phyloP scores from a whole-genome alignment of 495 filamentous ascomycete species.

The Penicillium atrosanguineum region DNA sequence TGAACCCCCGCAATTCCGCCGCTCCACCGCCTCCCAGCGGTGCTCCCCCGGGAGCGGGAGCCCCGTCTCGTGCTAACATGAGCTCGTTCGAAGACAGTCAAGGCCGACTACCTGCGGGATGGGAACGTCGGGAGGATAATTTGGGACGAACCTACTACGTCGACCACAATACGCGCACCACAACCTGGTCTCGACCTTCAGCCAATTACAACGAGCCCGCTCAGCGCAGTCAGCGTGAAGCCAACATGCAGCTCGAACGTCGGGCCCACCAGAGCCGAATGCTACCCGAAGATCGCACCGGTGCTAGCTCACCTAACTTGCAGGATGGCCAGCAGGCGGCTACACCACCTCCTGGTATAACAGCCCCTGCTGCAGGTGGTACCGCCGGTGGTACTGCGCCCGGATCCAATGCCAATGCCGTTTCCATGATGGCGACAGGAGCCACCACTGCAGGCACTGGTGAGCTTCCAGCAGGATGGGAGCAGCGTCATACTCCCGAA shows the following conservation, averaged over 20 bases:
- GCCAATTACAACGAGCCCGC: slow-evolving; percentile 75
- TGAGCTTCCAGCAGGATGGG: slow-evolving; percentile 94
- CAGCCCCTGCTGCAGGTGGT: background rate
- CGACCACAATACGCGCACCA: slow-evolving; percentile 95
- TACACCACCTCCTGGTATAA: slow-evolving; percentile 43
- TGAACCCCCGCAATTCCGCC: slow-evolving; percentile 40
- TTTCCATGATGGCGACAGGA: slow-evolving; percentile 90
- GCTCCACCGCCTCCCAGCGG: slow-evolving; percentile 36
- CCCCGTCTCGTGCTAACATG: slow-evolving; percentile 53
- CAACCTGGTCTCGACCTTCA: slow-evolving; percentile 90
- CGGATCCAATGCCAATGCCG: slow-evolving; percentile 50
- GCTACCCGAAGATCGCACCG: slow-evolving; percentile 92
- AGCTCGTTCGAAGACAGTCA: slow-evolving; percentile 96
- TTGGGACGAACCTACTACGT: slow-evolving; percentile 98
- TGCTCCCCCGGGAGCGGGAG: slow-evolving; percentile 42
- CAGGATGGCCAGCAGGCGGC: slow-evolving; percentile 58
- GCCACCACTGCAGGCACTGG: slow-evolving; percentile 93
- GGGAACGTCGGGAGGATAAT: slow-evolving; percentile 96
- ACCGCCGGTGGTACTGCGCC: slow-evolving; percentile 32
- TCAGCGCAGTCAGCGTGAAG: slow-evolving; percentile 74
- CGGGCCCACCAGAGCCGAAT: slow-evolving; percentile 93
- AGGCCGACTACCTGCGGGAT: slow-evolving; percentile 86
- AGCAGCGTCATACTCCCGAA: slow-evolving; percentile 92
- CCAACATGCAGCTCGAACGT: slow-evolving; percentile 86
- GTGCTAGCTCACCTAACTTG: slow-evolving; percentile 83